These are phyloP conservation scores for Bonia amplexicaulis DNA, from an alignment of 176 grass and related monocot genomes.

Conservation along the genomic window DNA sequence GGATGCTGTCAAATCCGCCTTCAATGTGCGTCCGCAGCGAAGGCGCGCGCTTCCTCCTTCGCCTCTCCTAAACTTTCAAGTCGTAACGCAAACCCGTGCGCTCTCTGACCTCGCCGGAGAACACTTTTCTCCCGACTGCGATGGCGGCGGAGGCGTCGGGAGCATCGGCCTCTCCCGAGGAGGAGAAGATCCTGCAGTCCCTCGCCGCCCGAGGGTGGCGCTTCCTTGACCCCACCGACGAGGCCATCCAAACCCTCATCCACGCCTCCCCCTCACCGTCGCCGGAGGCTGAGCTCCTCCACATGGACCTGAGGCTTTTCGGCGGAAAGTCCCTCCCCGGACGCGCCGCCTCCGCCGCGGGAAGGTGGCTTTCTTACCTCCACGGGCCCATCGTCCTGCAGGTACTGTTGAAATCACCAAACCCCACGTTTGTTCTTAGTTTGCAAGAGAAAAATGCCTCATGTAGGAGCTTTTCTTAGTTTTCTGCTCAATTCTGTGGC, in stretches of 20 bases:
- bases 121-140: not conserved
- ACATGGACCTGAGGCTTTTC: conserved; percentile 62
- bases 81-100: not conserved
- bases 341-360: conserved; percentile 20
- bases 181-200: conserved; percentile 30
- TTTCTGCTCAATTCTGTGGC: not conserved
- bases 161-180: not conserved
- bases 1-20: accelerated
- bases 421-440: not conserved
- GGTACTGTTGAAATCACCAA: conserved; percentile 30
- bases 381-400: conserved; percentile 65
- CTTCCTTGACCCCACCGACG: conserved; percentile 44
- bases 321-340: conserved; percentile 58
- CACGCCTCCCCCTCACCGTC: conserved; percentile 27
- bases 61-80: not conserved
- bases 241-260: conserved; percentile 40
- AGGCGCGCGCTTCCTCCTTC: not conserved
- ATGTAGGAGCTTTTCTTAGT: not conserved
- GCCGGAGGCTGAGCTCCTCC: conserved; percentile 55
- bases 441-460: not conserved
- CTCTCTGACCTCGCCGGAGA: conserved; percentile 13
- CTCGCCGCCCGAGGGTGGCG: conserved; percentile 59
- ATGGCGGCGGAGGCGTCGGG: conserved; percentile 20
- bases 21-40: not conserved
- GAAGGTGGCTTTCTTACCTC: conserved; percentile 49